Evolutionary conservation across 2,329 filamentous ascomycete species (phyloP).

Genomic region (Neodidymelliopsis sp.): DNA sequence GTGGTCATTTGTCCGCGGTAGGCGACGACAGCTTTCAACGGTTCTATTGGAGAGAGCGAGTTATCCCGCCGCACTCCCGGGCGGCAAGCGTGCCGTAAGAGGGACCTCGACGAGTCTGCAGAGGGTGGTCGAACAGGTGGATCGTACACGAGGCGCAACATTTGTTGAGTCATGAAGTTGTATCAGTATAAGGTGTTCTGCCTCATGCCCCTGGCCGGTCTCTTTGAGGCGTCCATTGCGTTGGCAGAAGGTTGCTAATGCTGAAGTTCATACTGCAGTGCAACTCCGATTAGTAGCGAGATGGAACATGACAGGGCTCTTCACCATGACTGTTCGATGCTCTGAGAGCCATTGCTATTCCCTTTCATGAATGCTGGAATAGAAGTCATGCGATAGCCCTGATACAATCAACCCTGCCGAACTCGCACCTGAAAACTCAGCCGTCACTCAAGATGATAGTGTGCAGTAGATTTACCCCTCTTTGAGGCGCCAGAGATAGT

Average conservation of each 20-base stretch:
- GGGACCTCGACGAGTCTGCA: not conserved
- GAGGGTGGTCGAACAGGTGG: not conserved
- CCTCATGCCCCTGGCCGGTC: not conserved
- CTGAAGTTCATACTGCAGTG: not conserved
- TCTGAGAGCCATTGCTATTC: not conserved
- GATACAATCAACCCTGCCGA: not conserved
- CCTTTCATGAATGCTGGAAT: not conserved
- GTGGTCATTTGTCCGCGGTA: not conserved
- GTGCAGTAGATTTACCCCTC: slow-evolving; percentile 10
- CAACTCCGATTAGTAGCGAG: not conserved
- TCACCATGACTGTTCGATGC: not conserved
- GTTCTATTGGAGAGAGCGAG: not conserved
- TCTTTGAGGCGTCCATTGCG: not conserved
- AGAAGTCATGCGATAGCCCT: not conserved
- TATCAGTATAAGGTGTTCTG: not conserved
- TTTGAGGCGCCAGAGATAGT: not conserved
- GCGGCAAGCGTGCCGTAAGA: slow-evolving; percentile 10
- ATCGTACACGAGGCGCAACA: not conserved
- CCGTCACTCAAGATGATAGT: not conserved
- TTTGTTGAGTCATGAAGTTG: not conserved
- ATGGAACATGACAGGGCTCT: not conserved
- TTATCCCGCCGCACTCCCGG: slow-evolving; percentile 2
- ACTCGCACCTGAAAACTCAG: not conserved
- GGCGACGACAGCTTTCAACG: not conserved
- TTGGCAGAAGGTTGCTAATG: too few species aligned